Conservation (phyloP, 106 monocot genomes). For the Gastrodia elata region DNA sequence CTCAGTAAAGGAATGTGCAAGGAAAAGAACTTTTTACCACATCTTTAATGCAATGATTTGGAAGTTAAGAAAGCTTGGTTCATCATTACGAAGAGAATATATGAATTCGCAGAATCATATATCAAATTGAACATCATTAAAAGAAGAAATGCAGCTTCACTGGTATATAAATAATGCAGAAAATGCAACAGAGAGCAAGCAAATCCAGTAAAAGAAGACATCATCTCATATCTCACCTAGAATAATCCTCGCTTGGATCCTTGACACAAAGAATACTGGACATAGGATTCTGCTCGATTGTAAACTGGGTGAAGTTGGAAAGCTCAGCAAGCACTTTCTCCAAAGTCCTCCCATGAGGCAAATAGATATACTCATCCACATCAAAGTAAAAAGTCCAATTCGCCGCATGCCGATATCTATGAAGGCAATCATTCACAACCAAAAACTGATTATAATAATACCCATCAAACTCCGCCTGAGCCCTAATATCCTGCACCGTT, state of each 20-base stretch:
- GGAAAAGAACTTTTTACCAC: background rate
- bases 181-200: background rate
- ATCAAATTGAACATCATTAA: background rate
- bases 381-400: conserved; percentile 76
- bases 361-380: conserved; percentile 51
- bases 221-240: conserved; percentile 12
- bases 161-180: background rate
- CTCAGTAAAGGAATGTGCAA: background rate
- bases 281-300: conserved; percentile 69
- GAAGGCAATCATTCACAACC: conserved; percentile 66
- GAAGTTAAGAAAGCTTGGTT: background rate
- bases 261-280: conserved; percentile 41
- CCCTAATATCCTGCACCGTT: conserved; percentile 58
- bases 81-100: background rate
- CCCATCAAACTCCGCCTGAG: conserved; percentile 57
- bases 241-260: conserved; percentile 15
- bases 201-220: background rate
- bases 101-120: conserved; percentile 1
- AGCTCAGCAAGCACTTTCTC: conserved; percentile 21
- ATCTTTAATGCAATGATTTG: background rate
- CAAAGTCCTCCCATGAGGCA: conserved; percentile 18
- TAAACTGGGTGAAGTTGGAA: conserved; percentile 43
- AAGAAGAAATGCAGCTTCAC: background rate
- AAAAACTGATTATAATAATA: conserved; percentile 82
- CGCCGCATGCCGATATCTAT: conserved; percentile 34